Evolutionary conservation across 805 yeast genomes (phyloP), one percentile per base, ranked within the genome.

Genomic region (Candida sanyiensis): DNA sequence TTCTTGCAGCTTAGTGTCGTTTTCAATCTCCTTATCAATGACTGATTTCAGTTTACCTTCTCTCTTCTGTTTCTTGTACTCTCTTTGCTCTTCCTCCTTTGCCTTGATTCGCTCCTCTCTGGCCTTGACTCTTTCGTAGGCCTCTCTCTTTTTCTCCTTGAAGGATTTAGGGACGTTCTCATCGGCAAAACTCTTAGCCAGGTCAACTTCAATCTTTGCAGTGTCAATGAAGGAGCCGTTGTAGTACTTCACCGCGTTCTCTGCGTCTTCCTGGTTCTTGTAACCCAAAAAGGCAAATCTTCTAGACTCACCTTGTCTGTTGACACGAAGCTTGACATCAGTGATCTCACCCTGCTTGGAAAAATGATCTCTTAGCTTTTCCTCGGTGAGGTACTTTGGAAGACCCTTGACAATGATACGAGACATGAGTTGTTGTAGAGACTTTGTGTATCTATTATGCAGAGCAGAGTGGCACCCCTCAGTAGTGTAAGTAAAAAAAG

Each of bases 251-350:
- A 80, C 90, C 0, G 96, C 96, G 32, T 68, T 72, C 35, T 70
- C 75, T 1, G 98, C 97, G 52, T 84, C 95, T 10, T 63, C 70
- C 15, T 63, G 67, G n/a, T 77, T 68, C 51, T 77, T 80, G 60
- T 74, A 93, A 1, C 98, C 98, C 37, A 93, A 68, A 52, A 93
- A 93, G 6, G 96, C 97, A 68, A 93, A 93, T 50, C 94, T 70
- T 61, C 98, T 76, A 8, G 95, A 83, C 52, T 81, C 83, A 19
- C 98, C 98, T 48, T 75, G 77, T 49, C 82, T 70, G 48, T 82
- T 85, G 51, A 75, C 81, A 73, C 88, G 74, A 26, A 93, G 68
- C 59, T 84, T 87, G 27, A 86, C 89, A 71, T 93, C 98, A 0
- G 97, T 85, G 21, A 89, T 86, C 36, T 70, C 67, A 9, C 86